Conservation (phyloP, 2,329 filamentous ascomycete species). For the Tolypocladium pustulatum region DNA sequence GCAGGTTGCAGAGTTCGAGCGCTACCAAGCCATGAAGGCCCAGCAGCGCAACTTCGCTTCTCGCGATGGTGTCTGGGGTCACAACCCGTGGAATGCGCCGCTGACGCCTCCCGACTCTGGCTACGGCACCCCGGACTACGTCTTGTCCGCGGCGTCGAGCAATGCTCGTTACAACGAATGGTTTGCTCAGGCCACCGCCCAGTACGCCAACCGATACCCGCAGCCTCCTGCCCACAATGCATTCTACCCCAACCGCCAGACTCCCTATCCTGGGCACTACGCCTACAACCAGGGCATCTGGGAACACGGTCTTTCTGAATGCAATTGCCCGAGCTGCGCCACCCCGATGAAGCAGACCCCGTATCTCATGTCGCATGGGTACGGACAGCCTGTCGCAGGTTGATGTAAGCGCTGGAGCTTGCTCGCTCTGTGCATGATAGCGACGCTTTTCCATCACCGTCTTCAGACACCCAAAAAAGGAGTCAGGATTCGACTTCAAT, state of each 20-base stretch:
- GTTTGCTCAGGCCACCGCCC: constrained; percentile 35
- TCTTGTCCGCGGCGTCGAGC: constrained; percentile 41
- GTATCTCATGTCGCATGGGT: constrained; percentile 39
- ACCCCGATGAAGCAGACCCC: constrained; percentile 33
- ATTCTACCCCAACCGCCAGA: constrained; percentile 30
- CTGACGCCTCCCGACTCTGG: constrained; percentile 51
- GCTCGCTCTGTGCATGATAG: not conserved
- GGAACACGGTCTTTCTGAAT: constrained; percentile 40
- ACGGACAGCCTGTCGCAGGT: constrained; percentile 46
- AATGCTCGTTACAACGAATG: constrained; percentile 49
- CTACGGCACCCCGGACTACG: constrained; percentile 50
- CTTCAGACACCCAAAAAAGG: constrained; percentile 3
- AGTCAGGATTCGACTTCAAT: constrained; percentile 14
- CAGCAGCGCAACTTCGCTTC: constrained; percentile 29
- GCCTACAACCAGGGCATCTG: constrained; percentile 36
- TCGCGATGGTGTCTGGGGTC: constrained; percentile 34
- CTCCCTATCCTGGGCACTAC: constrained; percentile 31
- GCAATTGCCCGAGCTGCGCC: constrained; percentile 36
- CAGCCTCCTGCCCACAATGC: constrained; percentile 28
- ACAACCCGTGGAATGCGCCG: constrained; percentile 36
- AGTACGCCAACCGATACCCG: constrained; percentile 34
- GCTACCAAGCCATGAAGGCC: constrained; percentile 33
- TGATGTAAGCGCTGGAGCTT: constrained; percentile 16
- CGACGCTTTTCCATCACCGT: not conserved
- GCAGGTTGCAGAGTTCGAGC: constrained; percentile 44